Base-by-base conservation (phyloP, 2,329 filamentous ascomycete species). In the Fusarium sp. region DNA sequence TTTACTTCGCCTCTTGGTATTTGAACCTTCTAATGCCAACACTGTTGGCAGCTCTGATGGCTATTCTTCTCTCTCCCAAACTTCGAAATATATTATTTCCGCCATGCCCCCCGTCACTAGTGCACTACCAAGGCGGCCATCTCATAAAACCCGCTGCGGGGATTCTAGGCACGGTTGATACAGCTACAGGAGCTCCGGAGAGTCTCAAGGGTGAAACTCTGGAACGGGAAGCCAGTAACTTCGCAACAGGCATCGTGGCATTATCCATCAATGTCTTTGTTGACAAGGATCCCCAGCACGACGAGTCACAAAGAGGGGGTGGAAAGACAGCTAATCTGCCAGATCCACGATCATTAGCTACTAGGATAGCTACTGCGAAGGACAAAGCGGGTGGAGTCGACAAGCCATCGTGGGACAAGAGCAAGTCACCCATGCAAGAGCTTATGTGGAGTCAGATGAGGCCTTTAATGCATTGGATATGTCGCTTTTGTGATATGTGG, bases 151-250 rank as follows among this genome's bases (percentile, higher is more conserved):
- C 93, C 1, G 88, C 89, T 54, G 87, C 92, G 2, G 93, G 92
- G 2, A 88, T 93, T 0, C 80, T 95, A 0, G 92, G 91, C 4
- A 93, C 91, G 44, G 86, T 89, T 32, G 91, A 93, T 65, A 93
- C 91, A 68, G 87, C 90, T 0, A 95, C 92, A 0, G 93, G 93
- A 4, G 93, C 93, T 1, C 91, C 92, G 0, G 92, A 96, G 76
- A 92, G 92, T 67, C 87, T 93, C 79, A 91, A 92, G 75, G 93
- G 93, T 44, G 92, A 95, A 77, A 90, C 92, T 0, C 91, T 93
- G 1, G 93, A 95, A 77, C 88, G 91, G 64, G 93, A 95, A 79
- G 93, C 93, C 2, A 90, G 87, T 72, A 94, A 93, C 77, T 90
- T 95, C 69, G 90, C 94, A 52, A 90, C 90, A 54, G 87, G 90